Conservation (phyloP, 371 early-diverging fungal genomes). For the Rhizomucor miehei region DNA sequence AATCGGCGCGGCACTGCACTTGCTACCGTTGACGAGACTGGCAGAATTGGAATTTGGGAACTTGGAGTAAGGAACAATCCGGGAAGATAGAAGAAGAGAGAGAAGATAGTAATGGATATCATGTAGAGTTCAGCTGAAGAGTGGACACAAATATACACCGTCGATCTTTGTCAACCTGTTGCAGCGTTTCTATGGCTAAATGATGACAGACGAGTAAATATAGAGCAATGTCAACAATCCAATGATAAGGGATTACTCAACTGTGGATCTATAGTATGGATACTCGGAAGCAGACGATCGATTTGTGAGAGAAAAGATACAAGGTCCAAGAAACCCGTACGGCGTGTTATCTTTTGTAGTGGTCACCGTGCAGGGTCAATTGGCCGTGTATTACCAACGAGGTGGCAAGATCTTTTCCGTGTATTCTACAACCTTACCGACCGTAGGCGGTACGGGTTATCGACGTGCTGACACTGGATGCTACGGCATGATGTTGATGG, state of each 20-base stretch:
- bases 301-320: constrained; percentile 13
- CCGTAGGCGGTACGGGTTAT: constrained; percentile 21
- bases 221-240: not conserved
- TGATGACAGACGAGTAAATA: constrained; percentile 34
- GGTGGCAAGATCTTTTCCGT: constrained; percentile 34
- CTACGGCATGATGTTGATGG: constrained; percentile 34
- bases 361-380: constrained; percentile 39
- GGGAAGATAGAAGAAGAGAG: too few species aligned
- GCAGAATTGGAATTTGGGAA: constrained; percentile 42
- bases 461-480: constrained; percentile 32
- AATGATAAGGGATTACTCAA: not conserved
- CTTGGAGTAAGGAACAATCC: constrained; percentile 25
- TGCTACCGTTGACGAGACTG: constrained; percentile 45
- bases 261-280: constrained; percentile 13
- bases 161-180: constrained; percentile 38
- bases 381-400: constrained; percentile 45
- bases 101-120: too few species aligned
- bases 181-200: constrained; percentile 45
- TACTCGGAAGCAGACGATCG: constrained; percentile 8
- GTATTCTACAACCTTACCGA: constrained; percentile 34
- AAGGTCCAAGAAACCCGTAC: constrained; percentile 43
- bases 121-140: constrained; percentile 32
- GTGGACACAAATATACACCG: constrained; percentile 29
- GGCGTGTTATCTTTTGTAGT: constrained; percentile 39
- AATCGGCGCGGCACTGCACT: constrained; percentile 39